Evolutionary conservation across 129 eudicot genomes (phyloP), one percentile per base, ranked within the genome.

Genomic region (Cynara cardunculus): DNA sequence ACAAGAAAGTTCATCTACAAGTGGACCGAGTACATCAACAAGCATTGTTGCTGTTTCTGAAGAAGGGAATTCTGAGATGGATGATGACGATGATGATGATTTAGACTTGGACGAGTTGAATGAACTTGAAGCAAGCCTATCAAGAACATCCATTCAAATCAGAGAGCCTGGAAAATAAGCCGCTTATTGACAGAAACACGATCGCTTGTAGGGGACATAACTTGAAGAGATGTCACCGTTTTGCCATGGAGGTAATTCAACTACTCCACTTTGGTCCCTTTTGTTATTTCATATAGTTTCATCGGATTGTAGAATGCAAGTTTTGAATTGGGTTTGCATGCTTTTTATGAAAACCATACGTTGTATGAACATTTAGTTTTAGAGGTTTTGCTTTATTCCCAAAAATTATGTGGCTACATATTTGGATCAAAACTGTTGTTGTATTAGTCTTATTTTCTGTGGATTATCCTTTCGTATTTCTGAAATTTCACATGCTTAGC

Each of bases 101-200:
- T 89, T 84, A 0, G 94, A 85, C 11, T 89, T 85, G 8, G 88
- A 87, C 0, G 91, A 90, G 82, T 69, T 90, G 11, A 85, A 90
- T 71, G 95, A 90, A 83, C 84, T 90, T 46, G 95, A 90, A 85
- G 95, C 92, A 11, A 90, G 90, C 79, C 80, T 90, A 39, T 88
- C 92, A 7, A 90, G 46, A 84, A 84, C 92, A 22, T 82, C 89
- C 19, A 68, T 90, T 59, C 86, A 90, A 83, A 90, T 88, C 41
- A 81, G 74, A 64, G 92, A 90, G 80, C 86, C 89, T 13, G 81
- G 80, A 66, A 66, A 69, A 37, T 65, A 28, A 66, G 72, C n/a
- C 14, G 62, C 73, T 1, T 28, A 13, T 68, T 24, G 32, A 18
- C 26, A 59, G 39, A 70, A 32, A 32, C 16, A 10, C 21, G 9